Evolutionary conservation across 345 rosid genomes (phyloP).

Genomic region (Lepidium africanum): DNA sequence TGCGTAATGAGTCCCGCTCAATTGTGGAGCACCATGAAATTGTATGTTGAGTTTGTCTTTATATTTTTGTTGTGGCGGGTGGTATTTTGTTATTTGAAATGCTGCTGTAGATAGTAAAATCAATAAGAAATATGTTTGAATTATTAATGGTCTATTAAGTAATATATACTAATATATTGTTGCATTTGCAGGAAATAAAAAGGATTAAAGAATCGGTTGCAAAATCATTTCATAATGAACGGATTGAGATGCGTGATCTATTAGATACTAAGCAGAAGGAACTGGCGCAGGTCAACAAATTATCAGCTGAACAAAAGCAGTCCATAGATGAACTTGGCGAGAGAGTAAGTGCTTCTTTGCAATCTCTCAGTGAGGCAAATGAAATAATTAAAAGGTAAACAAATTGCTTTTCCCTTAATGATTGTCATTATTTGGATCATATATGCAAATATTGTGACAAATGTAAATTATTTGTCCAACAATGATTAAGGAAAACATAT

Average conservation of each 20-base stretch:
- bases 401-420: neutral
- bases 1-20: constrained; percentile 58
- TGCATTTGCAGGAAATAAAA: constrained; percentile 59
- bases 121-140: neutral
- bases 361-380: constrained; percentile 83
- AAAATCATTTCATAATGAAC: constrained; percentile 42
- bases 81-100: neutral
- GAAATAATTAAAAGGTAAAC: constrained; percentile 68
- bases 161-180: neutral
- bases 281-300: constrained; percentile 45
- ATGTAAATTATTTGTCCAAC: neutral
- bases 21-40: constrained; percentile 51
- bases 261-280: constrained; percentile 56
- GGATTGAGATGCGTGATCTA: constrained; percentile 40
- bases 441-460: neutral
- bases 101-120: neutral
- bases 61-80: neutral
- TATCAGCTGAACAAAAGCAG: constrained; percentile 73
- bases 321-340: constrained; percentile 68
- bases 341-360: constrained; percentile 71
- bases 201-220: constrained; percentile 56
- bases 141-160: constrained; percentile 1
- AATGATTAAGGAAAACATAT: neutral
- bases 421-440: neutral
- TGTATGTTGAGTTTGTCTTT: constrained; percentile 37